Evolutionary conservation across 2,329 filamentous ascomycete genomes (phyloP).

Genomic region (Fusarium stilboides): DNA sequence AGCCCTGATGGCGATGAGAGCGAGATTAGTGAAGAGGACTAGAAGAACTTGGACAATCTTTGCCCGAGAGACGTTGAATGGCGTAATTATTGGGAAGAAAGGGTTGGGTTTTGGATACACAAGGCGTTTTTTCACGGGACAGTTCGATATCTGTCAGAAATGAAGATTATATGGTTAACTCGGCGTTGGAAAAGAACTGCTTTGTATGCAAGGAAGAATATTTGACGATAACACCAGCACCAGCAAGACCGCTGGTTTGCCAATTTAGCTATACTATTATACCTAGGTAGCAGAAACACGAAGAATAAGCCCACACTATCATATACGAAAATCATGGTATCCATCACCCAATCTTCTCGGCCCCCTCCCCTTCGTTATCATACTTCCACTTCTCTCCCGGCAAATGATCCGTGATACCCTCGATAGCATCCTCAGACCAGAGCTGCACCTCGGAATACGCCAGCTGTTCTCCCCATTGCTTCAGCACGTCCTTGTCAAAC

Average conservation of each 20-base stretch:
- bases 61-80: not conserved
- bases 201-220: conserved; percentile 16
- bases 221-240: conserved; percentile 36
- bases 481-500: conserved; percentile 62
- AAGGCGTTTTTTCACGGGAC: conserved; percentile 23
- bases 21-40: conserved; percentile 78
- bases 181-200: conserved; percentile 30
- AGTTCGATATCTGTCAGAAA: conserved; percentile 7
- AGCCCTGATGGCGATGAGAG: conserved; percentile 71
- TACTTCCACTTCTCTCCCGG: conserved; percentile 46
- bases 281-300: conserved; percentile 1
- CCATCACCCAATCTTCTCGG: conserved; percentile 32
- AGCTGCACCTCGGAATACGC: conserved; percentile 57
- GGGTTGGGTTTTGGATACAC: conserved; percentile 16
- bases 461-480: conserved; percentile 58
- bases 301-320: conserved; percentile 9
- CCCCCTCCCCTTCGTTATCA: conserved; percentile 44
- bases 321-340: not conserved
- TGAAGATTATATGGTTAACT: conserved; percentile 5
- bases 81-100: conserved; percentile 3
- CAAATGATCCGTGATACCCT: conserved; percentile 64
- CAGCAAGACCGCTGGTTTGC: conserved; percentile 3
- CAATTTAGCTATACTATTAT: conserved; percentile 7
- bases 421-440: conserved; percentile 63
- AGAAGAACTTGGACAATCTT: conserved; percentile 36